Evolutionary conservation across 441 rosid species (phyloP), one percentile per base, ranked within the genome.

Genomic region (Aquilaria agallochum): DNA sequence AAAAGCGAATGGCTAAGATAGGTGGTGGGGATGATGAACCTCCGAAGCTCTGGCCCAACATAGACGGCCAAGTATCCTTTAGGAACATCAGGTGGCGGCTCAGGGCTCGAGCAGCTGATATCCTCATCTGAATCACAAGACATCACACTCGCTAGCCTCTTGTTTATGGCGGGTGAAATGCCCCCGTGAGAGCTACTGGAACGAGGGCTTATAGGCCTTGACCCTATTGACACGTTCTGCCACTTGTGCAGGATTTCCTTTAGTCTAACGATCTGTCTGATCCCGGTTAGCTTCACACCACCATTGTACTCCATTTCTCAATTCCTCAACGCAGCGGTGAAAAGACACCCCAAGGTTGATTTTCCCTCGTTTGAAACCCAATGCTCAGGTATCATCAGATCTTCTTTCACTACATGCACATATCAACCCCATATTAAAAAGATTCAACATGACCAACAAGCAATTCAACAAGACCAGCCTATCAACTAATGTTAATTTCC

Each of bases 61-160:
- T 92, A 92, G 45, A 92, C 96, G 4, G 96, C 96, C 69, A 92
- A 74, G 74, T 84, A 83, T 9, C 98, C 98, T 74, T 77, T 71
- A 3, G 98, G 98, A 51, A 92, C 96, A 80, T 87, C 95, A 7
- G 80, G 85, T 0, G 96, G 95, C 0, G 87, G 80, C 50, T 69
- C 90, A 0, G 90, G 92, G 68, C 96, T 80, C 4, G 70, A 88
- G 75, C 82, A 72, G 69, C 77, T 71, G 6, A 36, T 36, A 11
- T 92, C 98, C 66, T 89, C 98, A 15, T 92, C 98, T 0, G 98
- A 92, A 66, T 92, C 98, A 62, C 86, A 79, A 66, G 56, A 62
- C 49, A 60, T 68, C 53, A 72, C 56, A 60, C 77, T 60, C 9
- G 70, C 58, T 56, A 85, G 61, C 73, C 88, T 84, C 64, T 71